Evolutionary conservation across 1,139 yeast genomes (phyloP), one percentile per base, ranked within the genome.

Genomic region (Blastobotrys indianensis): DNA sequence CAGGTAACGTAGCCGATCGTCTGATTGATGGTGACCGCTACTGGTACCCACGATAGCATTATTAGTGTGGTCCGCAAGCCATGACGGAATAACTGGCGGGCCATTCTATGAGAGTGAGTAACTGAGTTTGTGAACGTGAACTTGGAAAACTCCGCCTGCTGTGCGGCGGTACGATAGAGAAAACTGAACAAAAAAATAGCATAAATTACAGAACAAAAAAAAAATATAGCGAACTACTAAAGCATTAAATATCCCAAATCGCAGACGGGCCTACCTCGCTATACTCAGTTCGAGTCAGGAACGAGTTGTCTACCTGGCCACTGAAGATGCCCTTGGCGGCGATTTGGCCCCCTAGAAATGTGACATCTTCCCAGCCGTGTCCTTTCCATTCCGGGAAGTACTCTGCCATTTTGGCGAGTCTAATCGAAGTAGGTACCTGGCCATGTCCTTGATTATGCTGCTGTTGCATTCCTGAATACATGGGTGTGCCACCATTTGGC

Each of bases 311-410:
- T 57, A 66, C 57, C n/a, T 68, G 59, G 16, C 69, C 62, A 8
- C 79, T 75, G 57, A 85, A 90, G 16, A 86, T 77, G 65, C 87
- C 95, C 64, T 86, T 87, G 17, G 95, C 80, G 40, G 87, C 84
- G 45, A 90, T 84, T 64, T 87, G 86, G 1, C 87, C 95, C 2
- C 97, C 97, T 51, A 90, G 69, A 60, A 90, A 86, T 12, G 76
- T 66, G 51, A 82, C 79, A 55, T 86, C 92, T 51, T 84, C 82
- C 78, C 84, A 83, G 2, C 86, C 87, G 38, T 79, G 77, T 56
- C 81, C 81, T 65, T 90, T 90, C 97, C 97, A 92, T 57, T 87
- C 96, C 1, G 95, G 87, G 67, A 92, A 92, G 64, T 92, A 90
- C 44, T 90, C 97, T 0, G 97, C 94, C 61, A 79, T 75, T 57